Conservation (phyloP, 768 basidiomycete genomes). For the Cyclocybe cylindracea region DNA sequence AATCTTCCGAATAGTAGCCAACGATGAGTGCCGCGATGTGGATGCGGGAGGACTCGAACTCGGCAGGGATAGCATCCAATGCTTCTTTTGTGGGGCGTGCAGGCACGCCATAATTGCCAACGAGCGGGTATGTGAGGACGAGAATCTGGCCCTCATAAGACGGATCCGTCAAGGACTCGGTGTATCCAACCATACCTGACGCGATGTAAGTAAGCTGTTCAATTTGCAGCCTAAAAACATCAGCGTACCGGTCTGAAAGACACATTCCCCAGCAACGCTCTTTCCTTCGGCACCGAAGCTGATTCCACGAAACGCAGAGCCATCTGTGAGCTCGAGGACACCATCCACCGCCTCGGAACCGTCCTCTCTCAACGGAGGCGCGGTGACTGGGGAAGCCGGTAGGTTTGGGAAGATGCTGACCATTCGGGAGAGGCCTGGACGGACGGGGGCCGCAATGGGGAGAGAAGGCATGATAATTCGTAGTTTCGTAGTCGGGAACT, state of each 20-base stretch:
- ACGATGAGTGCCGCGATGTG: slow-evolving; percentile 92
- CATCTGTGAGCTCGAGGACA: slow-evolving; percentile 89
- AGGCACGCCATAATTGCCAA: slow-evolving; percentile 98
- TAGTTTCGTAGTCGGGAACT: slow-evolving; percentile 6
- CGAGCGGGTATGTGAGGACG: slow-evolving; percentile 92
- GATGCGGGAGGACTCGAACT: slow-evolving; percentile 95
- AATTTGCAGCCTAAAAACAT: slow-evolving; percentile 1
- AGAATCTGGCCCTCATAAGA: slow-evolving; percentile 99
- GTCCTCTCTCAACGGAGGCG: slow-evolving; percentile 29
- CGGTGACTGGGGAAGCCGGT: slow-evolving; percentile 38
- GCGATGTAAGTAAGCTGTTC: slow-evolving; percentile 12
- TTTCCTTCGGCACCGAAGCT: slow-evolving; percentile 93
- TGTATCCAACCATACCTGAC: slow-evolving; percentile 99
- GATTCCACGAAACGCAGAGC: slow-evolving; percentile 83
- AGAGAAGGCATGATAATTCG: slow-evolving; percentile 17
- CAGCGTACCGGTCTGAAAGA: slow-evolving; percentile 94
- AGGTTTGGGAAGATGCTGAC: slow-evolving; percentile 35
- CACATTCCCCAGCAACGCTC: slow-evolving; percentile 95
- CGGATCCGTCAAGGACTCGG: slow-evolving; percentile 96
- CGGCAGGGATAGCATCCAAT: slow-evolving; percentile 59
- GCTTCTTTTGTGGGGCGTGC: slow-evolving; percentile 48
- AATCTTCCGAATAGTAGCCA: slow-evolving; percentile 91
- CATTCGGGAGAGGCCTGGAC: slow-evolving; percentile 47
- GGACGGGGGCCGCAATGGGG: slow-evolving; percentile 38
- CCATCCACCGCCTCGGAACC: slow-evolving; percentile 46